A percentile compares a stretch with the other conserved stretches of the same genome.
Evolutionary conservation across 2,329 filamentous ascomycete genomes (phyloP).

Genomic region (Hymenotorrendiella dingleyae): DNA sequence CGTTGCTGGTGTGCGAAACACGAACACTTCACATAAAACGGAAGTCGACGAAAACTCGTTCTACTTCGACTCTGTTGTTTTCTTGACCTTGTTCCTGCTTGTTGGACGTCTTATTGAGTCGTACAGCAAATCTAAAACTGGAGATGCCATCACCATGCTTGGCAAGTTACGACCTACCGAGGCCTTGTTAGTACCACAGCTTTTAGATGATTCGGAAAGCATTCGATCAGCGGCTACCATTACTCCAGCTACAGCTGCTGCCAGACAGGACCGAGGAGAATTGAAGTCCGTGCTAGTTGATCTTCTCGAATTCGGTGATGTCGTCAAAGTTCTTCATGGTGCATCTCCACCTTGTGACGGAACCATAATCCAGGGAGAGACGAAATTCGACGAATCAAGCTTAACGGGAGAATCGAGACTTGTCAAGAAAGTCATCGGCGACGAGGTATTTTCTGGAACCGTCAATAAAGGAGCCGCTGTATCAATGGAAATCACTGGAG

Average conservation of each 20-base stretch:
- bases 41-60: conserved; percentile 44
- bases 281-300: conserved; percentile 39
- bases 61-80: conserved; percentile 92
- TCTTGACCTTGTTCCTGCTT: conserved; percentile 83
- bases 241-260: conserved; percentile 2
- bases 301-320: conserved; percentile 64
- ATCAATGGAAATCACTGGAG: conserved; percentile 56
- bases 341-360: conserved; percentile 83
- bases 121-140: conserved; percentile 86
- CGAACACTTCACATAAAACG: conserved; percentile 28
- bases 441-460: conserved; percentile 66
- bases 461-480: conserved; percentile 64
- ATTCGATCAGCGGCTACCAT: conserved; percentile 5
- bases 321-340: conserved; percentile 71
- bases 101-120: conserved; percentile 71
- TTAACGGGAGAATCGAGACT: conserved; percentile 73
- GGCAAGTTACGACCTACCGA: conserved; percentile 72
- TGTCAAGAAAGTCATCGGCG: conserved; percentile 57
- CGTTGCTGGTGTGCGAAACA: conserved; percentile 43
- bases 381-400: conserved; percentile 81
- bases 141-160: conserved; percentile 76
- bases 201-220: conserved; percentile 2
- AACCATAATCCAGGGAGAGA: conserved; percentile 53
- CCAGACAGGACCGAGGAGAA: conserved; percentile 5
- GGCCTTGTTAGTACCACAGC: conserved; percentile 60